Base-by-base conservation (phyloP, 2,329 filamentous ascomycete species). In the Rutstroemia sp. region DNA sequence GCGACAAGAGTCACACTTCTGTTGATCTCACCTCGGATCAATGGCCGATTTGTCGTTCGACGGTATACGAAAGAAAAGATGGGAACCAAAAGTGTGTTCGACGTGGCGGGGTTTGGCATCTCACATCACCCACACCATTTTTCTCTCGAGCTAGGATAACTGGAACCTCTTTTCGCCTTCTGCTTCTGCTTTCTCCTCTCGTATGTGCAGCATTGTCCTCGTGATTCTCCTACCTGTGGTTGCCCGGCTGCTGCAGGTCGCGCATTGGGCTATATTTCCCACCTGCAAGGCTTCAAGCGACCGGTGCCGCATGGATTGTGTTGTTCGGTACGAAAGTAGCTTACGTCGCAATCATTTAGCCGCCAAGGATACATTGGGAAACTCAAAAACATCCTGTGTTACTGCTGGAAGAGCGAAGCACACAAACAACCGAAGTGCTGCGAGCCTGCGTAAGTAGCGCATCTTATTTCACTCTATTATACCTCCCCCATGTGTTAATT, bases 221-320 rank as follows among this genome's bases (percentile, higher is more conserved):
- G 46, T 55, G 53, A 50, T 55, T 55, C 39, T 18, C 18, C 12
- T 25, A 10, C 16, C 18, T 55, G 25, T 46, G 23, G 37, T 18
- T 50, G 46, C 53, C 38, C 53, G 46, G 38, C 21, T 45, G n/a
- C 37, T 45, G 25, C 46, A 55, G 53, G 45, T 55, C 19, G 44
- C 44, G 19, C 9, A 46, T 46, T 46, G 21, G 44, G 52, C 62
- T 58, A 60, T 65, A 61, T 62, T 58, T 54, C 59, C 58, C 59
- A 54, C 60, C 57, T 58, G 57, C 54, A 54, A 54, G 52, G 46
- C 52, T 55, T 44, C 52, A 55, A 55, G 53, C 56, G 39, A 55
- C 51, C 52, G 57, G 46, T 55, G 53, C 53, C 57, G 54, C 60
- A 56, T 45, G 57, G 39, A 41, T 57, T 58, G 38, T 53, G 49